Evolutionary conservation across 305 asterid genomes (phyloP), one percentile per base, ranked within the genome.

Genomic region (Fraxinus greggii): DNA sequence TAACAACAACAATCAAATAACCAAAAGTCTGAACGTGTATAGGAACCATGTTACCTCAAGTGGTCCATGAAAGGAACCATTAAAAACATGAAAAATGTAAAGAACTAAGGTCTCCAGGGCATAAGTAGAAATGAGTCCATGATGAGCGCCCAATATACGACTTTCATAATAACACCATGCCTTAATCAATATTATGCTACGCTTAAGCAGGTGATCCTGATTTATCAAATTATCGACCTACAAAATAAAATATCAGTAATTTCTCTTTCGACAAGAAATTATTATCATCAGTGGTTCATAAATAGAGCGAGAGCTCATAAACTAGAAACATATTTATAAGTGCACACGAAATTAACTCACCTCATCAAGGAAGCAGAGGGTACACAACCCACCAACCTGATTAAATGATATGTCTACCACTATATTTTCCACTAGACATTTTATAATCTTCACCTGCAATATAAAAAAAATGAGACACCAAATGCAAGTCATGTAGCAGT

Each of bases 131-230:
- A 95, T 95, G 48, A 95, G 92, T 79, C 99, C 99, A 72, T 94
- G 98, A 85, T 92, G 97, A 73, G 99, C 97, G 83, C 99, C 99
- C 85, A 95, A 83, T 84, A 95, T 85, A 35, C 97, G 98, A 80
- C 99, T 95, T 87, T 94, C 99, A 72, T 95, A 95, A 85, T 94
- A 94, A 86, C 99, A 95, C 99, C 99, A 95, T 0, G 99, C 97
- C 85, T 95, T 95, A 19, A 95, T 93, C 88, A 94, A 82, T 81
- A 95, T 93, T 77, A 95, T 89, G 82, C 99, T 95, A 31, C 99
- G 98, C 88, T 95, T 94, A 83, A 95, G 93, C 35, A 95, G 89
- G 88, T 95, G 96, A 80, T 93, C 88, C 86, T 91, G 94, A 73
- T 84, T 88, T 81, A 95, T 92, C 88, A 94, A 86, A 82, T 89